Base-by-base conservation (phyloP, 768 basidiomycete genomes). In the Lactarius deliciosus region DNA sequence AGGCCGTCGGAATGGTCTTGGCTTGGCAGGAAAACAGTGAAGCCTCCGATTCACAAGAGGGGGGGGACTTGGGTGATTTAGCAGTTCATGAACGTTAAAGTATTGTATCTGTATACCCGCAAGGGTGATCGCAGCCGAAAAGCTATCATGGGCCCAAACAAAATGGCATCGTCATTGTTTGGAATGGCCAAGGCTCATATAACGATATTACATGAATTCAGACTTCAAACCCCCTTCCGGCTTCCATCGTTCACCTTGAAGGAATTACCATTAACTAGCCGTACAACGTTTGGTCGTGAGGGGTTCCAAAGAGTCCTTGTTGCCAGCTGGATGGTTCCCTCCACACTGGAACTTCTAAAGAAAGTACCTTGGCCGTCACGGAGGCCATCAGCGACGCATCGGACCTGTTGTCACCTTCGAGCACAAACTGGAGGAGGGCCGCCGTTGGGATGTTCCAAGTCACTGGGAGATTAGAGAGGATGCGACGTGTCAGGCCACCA, bases 401-500 rank as follows among this genome's bases (percentile, higher is more conserved):
- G 20, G 74, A 79, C 65, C 87, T 80, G 71, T 94, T 94, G 74
- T 94, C 92, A 2, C 92, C 92, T 73, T 94, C 92, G 65, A 90
- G 79, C 13, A 86, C 91, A 72, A 91, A 94, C 57, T 91, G 89
- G 57, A 92, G 77, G 11, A 94, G 75, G 18, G 83, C 79, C 0
- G 82, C 84, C 0, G 81, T 83, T 28, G 88, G 87, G 50, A 83
- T 80, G 22, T 79, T 71, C 81, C 83, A 85, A 45, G 74, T 70
- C 47, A 73, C 43, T 0, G 86, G 81, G 30, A 92, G 41, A 22
- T 25, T 66, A 5, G 71, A 66, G 32, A 94, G 77, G 56, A 94
- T 78, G 32, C 89, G 82, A 50, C 85, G 81, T 0, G 89, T 86
- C 34, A 94, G 77, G 2, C 92, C 92, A 40, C 89, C 89, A 18